phyloP scores from a whole-genome alignment of 2,329 filamentous ascomycete genomes.

The Alternaria panax region DNA sequence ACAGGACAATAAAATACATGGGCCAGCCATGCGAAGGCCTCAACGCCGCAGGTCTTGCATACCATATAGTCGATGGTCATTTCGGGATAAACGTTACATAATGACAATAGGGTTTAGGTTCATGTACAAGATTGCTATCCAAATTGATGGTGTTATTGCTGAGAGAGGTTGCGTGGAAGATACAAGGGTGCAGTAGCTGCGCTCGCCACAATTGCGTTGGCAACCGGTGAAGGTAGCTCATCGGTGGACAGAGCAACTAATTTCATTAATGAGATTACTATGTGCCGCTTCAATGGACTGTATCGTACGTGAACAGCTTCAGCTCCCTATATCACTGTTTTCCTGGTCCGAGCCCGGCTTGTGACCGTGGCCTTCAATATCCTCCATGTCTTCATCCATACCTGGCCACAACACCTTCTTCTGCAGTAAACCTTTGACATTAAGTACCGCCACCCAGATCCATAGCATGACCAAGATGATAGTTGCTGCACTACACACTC shows the following conservation, averaged over 20 bases:
- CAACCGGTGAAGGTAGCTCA: not conserved
- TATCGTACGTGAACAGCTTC: not conserved
- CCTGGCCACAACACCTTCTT: conserved; percentile 64
- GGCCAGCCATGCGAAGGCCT: conserved; percentile 22
- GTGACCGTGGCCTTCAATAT: conserved; percentile 26
- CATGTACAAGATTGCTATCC: not conserved
- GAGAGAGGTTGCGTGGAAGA: not conserved
- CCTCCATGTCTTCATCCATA: conserved; percentile 65
- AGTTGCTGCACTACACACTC: conserved; percentile 62
- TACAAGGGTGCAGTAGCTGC: not conserved
- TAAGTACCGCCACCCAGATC: conserved; percentile 60
- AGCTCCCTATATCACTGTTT: not conserved
- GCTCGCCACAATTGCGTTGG: not conserved
- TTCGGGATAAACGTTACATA: conserved; percentile 12
- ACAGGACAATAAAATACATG: conserved; percentile 17
- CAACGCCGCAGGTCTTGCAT: conserved; percentile 15
- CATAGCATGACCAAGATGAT: conserved; percentile 62
- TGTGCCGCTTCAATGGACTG: not conserved
- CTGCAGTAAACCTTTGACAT: conserved; percentile 58
- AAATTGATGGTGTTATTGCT: not conserved
- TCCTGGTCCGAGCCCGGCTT: conserved; percentile 19
- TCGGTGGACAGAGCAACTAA: not conserved
- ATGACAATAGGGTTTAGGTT: conserved; percentile 8
- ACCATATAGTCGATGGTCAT: conserved; percentile 11
- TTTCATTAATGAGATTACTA: not conserved